These are phyloP conservation scores for Moesziomyces aphidis DNA, from an alignment of 1,284 basidiomycete genomes.

Conservation along the genomic window DNA sequence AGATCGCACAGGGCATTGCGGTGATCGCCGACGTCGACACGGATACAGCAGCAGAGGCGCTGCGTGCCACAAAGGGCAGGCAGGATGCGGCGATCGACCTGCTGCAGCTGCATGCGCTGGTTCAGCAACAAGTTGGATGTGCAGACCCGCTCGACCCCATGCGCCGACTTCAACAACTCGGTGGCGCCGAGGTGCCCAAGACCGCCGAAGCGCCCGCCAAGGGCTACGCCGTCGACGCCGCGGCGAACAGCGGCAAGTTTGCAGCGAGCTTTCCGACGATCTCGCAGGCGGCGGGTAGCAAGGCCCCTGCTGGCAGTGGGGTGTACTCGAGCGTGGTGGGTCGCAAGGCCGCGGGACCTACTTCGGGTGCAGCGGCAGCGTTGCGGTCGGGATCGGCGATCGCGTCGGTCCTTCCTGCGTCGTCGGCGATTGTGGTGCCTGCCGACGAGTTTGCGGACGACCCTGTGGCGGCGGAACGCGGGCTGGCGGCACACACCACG, in stretches of 20 bases:
- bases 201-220: conserved; percentile 19
- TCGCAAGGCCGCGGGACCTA: conserved; percentile 21
- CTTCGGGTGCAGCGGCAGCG: conserved; percentile 32
- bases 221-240: conserved; percentile 27
- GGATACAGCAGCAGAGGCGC: conserved; percentile 27
- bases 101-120: conserved; percentile 52
- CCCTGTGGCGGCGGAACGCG: conserved; percentile 25
- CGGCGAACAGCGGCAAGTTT: conserved; percentile 18
- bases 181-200: conserved; percentile 28
- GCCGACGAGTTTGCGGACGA: conserved; percentile 17
- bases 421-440: conserved; percentile 26
- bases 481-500: conserved; percentile 19
- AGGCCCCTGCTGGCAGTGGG: background rate
- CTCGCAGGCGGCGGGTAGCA: conserved; percentile 28
- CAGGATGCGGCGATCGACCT: conserved; percentile 63
- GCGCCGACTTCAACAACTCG: conserved; percentile 26
- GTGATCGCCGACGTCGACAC: conserved; percentile 27
- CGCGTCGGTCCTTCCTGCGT: conserved; percentile 51
- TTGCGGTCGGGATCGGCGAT: conserved; percentile 33
- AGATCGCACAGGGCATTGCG: conserved; percentile 40
- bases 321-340: conserved; percentile 37
- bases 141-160: conserved; percentile 60
- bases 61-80: conserved; percentile 58
- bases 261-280: conserved; percentile 31
- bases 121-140: conserved; percentile 38